phyloP scores from a whole-genome alignment of 140 eudicot species.

The Oenanthe javanica region DNA sequence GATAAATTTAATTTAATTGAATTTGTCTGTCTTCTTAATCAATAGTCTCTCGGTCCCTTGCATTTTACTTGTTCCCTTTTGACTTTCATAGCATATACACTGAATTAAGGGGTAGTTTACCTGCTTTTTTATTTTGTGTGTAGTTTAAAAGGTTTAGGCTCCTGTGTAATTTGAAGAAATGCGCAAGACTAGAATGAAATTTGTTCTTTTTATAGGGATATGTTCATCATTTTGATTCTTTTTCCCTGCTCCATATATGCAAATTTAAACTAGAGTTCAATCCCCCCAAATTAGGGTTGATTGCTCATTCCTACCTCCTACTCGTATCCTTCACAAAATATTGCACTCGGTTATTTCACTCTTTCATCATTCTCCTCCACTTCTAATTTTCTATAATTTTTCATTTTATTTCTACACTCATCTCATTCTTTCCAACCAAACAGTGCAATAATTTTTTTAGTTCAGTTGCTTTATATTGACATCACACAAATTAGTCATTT shows the following conservation, averaged over 20 bases:
- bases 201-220: not conserved
- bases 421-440: not conserved
- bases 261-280: not conserved
- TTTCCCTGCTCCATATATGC: not conserved
- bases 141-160: not conserved
- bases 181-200: not conserved
- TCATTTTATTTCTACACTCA: not conserved
- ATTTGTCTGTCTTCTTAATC: too few species aligned
- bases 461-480: too few species aligned
- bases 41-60: too few species aligned
- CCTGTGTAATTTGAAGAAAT: not conserved
- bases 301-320: not conserved
- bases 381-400: too few species aligned
- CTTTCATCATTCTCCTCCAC: not conserved
- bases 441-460: not conserved
- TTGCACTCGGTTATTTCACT: not conserved
- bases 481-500: not conserved
- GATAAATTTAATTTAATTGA: not conserved
- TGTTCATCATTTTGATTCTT: not conserved
- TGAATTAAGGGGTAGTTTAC: too few species aligned
- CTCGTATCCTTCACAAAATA: not conserved
- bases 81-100: too few species aligned
- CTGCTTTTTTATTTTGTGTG: too few species aligned
- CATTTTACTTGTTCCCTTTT: too few species aligned
- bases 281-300: not conserved